These are phyloP conservation scores for Daldinia sp. DNA, from an alignment of 2,329 filamentous ascomycete species.

Conservation along the genomic window DNA sequence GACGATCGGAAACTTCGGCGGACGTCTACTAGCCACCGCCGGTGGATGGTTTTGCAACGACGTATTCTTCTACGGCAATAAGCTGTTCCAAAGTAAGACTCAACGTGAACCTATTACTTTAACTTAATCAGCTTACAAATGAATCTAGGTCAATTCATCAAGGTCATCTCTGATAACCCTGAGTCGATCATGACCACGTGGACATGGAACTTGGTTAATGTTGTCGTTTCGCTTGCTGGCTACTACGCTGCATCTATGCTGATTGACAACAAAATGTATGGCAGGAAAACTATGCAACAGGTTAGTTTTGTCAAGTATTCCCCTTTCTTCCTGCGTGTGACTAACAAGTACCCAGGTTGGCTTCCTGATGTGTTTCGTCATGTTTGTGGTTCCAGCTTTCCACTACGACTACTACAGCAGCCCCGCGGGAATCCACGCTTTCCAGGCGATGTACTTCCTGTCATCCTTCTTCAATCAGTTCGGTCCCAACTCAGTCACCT, in stretches of 20 bases:
- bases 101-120: too few species aligned
- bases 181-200: constrained; percentile 85
- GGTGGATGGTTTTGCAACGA: constrained; percentile 96
- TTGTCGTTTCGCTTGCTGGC: constrained; percentile 84
- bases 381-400: constrained; percentile 93
- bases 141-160: constrained; percentile 77
- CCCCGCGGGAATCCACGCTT: constrained; percentile 78
- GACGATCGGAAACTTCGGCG: constrained; percentile 86
- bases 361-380: constrained; percentile 92
- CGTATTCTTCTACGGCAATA: constrained; percentile 99
- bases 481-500: constrained; percentile 94
- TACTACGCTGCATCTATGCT: constrained; percentile 92
- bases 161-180: constrained; percentile 77
- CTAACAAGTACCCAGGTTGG: constrained; percentile 67
- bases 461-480: constrained; percentile 99
- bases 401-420: constrained; percentile 85
- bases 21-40: constrained; percentile 86
- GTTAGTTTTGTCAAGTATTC: constrained; percentile 20
- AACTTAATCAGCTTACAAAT: constrained; percentile 24
- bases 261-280: constrained; percentile 97
- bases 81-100: constrained; percentile 82
- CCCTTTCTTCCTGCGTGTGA: not conserved
- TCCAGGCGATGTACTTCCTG: constrained; percentile 98
- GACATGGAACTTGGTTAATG: constrained; percentile 94
- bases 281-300: constrained; percentile 96